Evolutionary conservation across 139 green algal genomes (phyloP).

Genomic region (Coelastrella sp.): DNA sequence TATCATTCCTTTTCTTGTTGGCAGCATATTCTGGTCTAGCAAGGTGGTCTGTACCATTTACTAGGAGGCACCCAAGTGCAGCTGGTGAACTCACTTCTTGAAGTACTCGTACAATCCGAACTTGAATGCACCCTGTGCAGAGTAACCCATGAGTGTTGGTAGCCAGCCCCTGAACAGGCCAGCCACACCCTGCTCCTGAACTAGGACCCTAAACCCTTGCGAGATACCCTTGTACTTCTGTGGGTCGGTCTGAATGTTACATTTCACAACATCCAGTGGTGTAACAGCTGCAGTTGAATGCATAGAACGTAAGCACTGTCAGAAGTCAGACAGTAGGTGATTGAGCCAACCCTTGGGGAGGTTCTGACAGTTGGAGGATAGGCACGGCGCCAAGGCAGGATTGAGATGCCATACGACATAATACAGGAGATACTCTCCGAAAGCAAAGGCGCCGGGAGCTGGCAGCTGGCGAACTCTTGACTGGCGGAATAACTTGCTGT

Average conservation of each 20-base stretch:
- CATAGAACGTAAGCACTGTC: background rate
- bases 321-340: background rate
- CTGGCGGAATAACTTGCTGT: background rate
- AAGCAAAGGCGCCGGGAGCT: too few relatives aligned
- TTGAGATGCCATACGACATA: too few relatives aligned
- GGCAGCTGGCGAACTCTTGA: background rate
- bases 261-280: conserved; percentile 90
- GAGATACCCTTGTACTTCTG: conserved; percentile 82
- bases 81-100: conserved; percentile 82
- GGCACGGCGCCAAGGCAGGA: too few relatives aligned
- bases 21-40: background rate
- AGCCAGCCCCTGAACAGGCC: conserved; percentile 88
- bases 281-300: background rate
- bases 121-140: conserved; percentile 91
- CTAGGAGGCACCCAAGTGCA: background rate
- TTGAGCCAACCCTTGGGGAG: too few relatives aligned
- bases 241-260: conserved; percentile 87
- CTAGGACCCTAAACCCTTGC: conserved; percentile 78
- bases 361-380: too few relatives aligned
- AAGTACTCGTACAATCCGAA: conserved; percentile 96
- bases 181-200: conserved; percentile 72
- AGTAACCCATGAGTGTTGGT: conserved; percentile 91
- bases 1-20: background rate
- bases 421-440: too few relatives aligned
- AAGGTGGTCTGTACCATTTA: background rate